A percentile compares a stretch with the other conserved stretches of the same genome.
Evolutionary conservation across 805 yeast genomes (phyloP).

Genomic region (Pichia occidentalis): DNA sequence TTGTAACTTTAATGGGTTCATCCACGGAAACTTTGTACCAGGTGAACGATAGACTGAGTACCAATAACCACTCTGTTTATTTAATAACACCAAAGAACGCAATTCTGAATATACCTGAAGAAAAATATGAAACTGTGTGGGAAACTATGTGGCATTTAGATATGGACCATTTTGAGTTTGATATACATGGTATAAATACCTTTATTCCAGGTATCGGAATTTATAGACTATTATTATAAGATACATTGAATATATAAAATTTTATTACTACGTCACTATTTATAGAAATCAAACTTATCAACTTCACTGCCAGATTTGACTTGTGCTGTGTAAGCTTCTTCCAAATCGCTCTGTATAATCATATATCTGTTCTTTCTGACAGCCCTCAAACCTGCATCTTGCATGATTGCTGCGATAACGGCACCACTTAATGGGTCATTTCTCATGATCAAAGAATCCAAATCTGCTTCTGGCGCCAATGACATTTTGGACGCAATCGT

Average conservation of each 20-base stretch:
- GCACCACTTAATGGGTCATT: constrained; percentile 98
- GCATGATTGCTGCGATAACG: constrained; percentile 98
- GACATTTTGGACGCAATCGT: constrained; percentile 98
- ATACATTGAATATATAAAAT: background rate
- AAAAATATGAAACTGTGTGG: constrained; percentile 23
- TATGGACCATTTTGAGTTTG: constrained; percentile 64
- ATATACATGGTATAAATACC: constrained; percentile 33
- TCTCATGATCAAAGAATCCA: constrained; percentile 89
- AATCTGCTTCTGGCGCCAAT: constrained; percentile 93
- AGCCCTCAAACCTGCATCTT: constrained; percentile 98
- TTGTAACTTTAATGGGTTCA: constrained; percentile 41
- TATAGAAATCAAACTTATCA: constrained; percentile 96
- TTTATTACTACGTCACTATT: constrained; percentile 35
- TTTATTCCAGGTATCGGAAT: constrained; percentile 59
- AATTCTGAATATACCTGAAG: constrained; percentile 10
- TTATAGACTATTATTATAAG: constrained; percentile 30
- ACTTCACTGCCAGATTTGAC: constrained; percentile 93
- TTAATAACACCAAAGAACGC: constrained; percentile 29
- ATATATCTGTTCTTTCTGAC: constrained; percentile 97
- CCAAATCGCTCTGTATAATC: constrained; percentile 91
- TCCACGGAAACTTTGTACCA: too few species aligned
- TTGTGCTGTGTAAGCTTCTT: constrained; percentile 95
- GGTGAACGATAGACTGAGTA: too few species aligned
- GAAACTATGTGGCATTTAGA: constrained; percentile 49
- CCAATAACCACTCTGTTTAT: constrained; percentile 7